phyloP scores from a whole-genome alignment of 2,329 filamentous ascomycete genomes.

The Aureobasidium sp. region DNA sequence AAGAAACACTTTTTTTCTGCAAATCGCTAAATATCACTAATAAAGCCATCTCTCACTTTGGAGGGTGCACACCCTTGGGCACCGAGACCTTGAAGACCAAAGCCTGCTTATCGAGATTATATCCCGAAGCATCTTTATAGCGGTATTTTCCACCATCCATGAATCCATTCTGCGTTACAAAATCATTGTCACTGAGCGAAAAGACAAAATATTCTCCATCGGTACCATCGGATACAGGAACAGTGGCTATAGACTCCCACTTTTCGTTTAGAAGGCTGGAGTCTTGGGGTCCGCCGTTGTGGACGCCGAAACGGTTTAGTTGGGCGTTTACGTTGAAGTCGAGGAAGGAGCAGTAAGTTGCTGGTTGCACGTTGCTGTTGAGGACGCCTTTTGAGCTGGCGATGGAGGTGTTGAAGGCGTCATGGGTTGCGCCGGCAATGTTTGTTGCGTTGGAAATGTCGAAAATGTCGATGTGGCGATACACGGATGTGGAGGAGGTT shows the following conservation, averaged over 20 bases:
- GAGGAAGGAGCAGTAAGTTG: constrained; percentile 56
- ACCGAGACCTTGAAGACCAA: constrained; percentile 52
- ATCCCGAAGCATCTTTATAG: constrained; percentile 51
- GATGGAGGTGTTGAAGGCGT: constrained; percentile 31
- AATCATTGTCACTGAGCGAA: constrained; percentile 63
- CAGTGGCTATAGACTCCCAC: constrained; percentile 61
- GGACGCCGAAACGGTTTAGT: constrained; percentile 55
- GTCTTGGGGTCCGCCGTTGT: constrained; percentile 58
- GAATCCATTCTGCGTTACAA: constrained; percentile 59
- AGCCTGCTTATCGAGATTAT: constrained; percentile 52
- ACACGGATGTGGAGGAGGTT: constrained; percentile 42
- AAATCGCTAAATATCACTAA: too few relatives aligned
- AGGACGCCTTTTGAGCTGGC: constrained; percentile 45
- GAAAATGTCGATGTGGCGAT: constrained; percentile 62
- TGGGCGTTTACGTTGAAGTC: constrained; percentile 60
- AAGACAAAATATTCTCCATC: constrained; percentile 60
- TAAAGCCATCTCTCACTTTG: neutral
- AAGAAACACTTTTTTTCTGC: too few relatives aligned
- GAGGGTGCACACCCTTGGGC: constrained; percentile 24
- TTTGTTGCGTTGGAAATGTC: constrained; percentile 55
- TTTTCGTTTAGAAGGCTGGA: constrained; percentile 60
- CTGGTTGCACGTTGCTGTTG: constrained; percentile 42
- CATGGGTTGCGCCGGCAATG: constrained; percentile 38
- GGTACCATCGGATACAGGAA: constrained; percentile 41
- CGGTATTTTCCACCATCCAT: constrained; percentile 49